Evolutionary conservation across 441 rosid genomes (phyloP).

Genomic region (Sinapis alba): DNA sequence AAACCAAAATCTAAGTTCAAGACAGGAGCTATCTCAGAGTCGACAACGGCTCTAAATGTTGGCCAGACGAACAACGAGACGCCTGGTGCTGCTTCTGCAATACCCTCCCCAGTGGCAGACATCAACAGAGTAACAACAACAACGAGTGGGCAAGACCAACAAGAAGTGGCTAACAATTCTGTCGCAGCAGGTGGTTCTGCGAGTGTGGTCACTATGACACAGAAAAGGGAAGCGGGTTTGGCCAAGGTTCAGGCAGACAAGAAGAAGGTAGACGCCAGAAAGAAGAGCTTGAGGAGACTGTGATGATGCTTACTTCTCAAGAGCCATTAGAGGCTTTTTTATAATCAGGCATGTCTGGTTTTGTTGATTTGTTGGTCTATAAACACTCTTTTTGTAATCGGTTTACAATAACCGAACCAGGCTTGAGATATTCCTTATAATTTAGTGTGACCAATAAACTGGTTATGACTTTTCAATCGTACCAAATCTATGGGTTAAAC

Average conservation of each 20-base stretch:
- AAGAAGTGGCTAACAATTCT: conserved; percentile 29
- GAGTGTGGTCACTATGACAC: conserved; percentile 37
- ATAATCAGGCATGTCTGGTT: neutral
- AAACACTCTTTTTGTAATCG: neutral
- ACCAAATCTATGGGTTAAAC: neutral
- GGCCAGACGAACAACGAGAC: conserved; percentile 68
- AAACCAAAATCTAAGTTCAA: conserved; percentile 62
- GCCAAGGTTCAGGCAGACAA: conserved; percentile 78
- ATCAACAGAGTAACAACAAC: conserved; percentile 51
- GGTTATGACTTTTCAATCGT: neutral
- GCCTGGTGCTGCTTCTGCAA: conserved; percentile 43
- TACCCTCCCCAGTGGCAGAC: conserved; percentile 49
- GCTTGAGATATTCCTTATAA: neutral
- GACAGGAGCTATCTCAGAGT: conserved; percentile 50
- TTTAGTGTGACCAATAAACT: neutral
- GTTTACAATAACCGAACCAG: neutral
- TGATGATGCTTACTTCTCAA: conserved; percentile 29
- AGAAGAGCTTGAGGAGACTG: conserved; percentile 96
- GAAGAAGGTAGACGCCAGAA: conserved; percentile 96
- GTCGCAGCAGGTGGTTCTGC: conserved; percentile 51
- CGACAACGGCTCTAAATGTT: conserved; percentile 79
- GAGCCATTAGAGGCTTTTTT: conserved; percentile 59
- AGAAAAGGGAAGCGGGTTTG: conserved; percentile 66
- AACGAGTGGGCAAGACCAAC: conserved; percentile 59
- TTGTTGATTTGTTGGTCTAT: neutral